Base-by-base conservation (phyloP, 1,284 basidiomycete species). In the Malassezia japonica region DNA sequence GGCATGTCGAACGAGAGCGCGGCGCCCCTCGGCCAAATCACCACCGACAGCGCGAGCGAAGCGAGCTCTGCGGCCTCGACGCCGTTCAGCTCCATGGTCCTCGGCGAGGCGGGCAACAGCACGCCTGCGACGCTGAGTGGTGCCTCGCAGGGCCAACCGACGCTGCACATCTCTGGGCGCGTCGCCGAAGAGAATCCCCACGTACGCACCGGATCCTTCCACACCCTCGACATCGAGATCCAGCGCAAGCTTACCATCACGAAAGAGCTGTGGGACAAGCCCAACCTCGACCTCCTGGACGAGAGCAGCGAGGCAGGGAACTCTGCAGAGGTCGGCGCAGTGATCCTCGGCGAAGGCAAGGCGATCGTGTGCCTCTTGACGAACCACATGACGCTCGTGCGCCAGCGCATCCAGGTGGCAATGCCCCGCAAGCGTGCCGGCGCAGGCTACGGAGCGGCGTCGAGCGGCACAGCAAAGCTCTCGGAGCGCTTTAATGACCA, bases 331-430 rank as follows among this genome's bases (percentile, higher is more conserved):
- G 86, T 99, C 1, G 94, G 87, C 8, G 94, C 94, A 0, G 81
- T 99, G 15, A 87, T 99, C 1, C 88, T 88, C 55, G 92, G 94
- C 31, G 94, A 98, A 78, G 83, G 92, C 15, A 84, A 82, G 3
- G 94, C 94, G 0, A 85, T 86, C 1, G 86, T 98, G 65, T 98
- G 92, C 73, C 76, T 99, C 21, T 78, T 99, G 20, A 94, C 89
- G 0, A 84, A 95, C 63, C 89, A 96, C 75, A 95, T 96, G 84
- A 99, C 94, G 0, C 79, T 94, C 23, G 83, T 98, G 33, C 77
- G 88, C 7, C 89, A 96, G 72, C 82, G 94, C 7, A 84, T 99
- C 57, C 87, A 90, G 25, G 82, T 90, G 0, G 78, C 86, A 1
- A 84, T 98, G 50, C 92, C 94, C 6, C 80, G 94, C 50, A 98